Percentiles rank a stretch among this genome's conserved stretches.
Evolutionary conservation across 2,329 filamentous ascomycete species (phyloP).

Genomic region (Dryadomyces sulphureus): DNA sequence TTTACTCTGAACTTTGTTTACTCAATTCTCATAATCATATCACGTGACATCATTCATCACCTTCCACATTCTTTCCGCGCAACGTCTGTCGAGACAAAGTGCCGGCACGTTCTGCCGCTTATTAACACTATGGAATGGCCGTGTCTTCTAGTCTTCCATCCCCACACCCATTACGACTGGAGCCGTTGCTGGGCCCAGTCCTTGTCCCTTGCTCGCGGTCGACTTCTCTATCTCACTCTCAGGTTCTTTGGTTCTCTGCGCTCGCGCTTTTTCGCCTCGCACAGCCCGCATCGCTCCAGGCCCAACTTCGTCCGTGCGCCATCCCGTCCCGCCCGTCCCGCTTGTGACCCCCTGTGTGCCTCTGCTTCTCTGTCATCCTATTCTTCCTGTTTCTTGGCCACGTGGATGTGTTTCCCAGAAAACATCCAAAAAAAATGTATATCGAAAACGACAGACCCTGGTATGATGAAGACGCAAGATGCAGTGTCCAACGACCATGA

Average conservation of each 20-base stretch:
- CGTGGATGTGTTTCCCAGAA: conserved; percentile 3
- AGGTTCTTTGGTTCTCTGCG: neutral
- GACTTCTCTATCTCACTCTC: neutral
- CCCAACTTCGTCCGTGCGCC: neutral
- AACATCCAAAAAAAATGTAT: conserved; percentile 1
- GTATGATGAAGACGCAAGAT: neutral
- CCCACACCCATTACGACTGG: conserved; percentile 10
- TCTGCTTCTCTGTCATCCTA: neutral
- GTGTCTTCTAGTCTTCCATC: conserved; percentile 1
- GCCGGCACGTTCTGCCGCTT: conserved; percentile 1
- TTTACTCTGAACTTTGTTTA: too few relatives aligned
- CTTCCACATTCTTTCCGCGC: too few relatives aligned
- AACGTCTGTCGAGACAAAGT: neutral
- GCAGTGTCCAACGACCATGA: neutral
- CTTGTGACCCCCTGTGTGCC: too few relatives aligned
- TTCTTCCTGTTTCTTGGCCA: neutral
- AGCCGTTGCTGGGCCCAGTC: neutral
- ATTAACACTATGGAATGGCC: neutral
- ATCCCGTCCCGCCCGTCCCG: neutral
- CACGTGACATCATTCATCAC: too few relatives aligned
- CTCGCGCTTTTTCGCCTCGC: neutral
- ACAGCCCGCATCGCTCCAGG: too few relatives aligned
- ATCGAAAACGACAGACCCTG: conserved; percentile 3
- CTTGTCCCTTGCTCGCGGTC: neutral
- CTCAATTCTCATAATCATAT: too few relatives aligned